Base-by-base conservation (phyloP, 331 rosid genomes). In the Malus hybrid region DNA sequence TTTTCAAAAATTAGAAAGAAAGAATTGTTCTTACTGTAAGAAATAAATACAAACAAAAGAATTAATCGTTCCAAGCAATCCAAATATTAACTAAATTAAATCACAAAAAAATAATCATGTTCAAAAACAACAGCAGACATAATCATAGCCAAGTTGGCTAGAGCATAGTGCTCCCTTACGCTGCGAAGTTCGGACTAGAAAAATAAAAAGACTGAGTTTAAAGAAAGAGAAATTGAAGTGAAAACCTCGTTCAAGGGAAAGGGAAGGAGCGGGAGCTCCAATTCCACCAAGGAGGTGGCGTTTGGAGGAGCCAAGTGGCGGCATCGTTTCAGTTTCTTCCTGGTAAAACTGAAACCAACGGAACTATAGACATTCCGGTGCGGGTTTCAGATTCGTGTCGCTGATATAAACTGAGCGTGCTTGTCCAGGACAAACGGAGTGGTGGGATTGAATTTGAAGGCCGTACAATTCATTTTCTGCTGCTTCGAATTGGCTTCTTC, bases 261-360 rank as follows among this genome's bases (percentile, higher is more conserved):
- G 61, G 86, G 86, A 60, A 79, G 86, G 66, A 82, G 86, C 9
- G 83, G 81, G 42, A 63, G 42, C 44, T 63, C 68, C 53, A 82
- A 82, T 71, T 82, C 78, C 46, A 79, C 78, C 56, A 79, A 34
- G 55, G 80, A 65, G 30, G 68, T n/a, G 20, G 83, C 83, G 12
- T 34, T 46, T 14, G 64, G 68, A 22, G 39, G 72, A 22, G 52
- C 42, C 50, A 78, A 36, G 72, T 68, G 78, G 56, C 75, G 75
- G 63, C 83, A 29, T 65, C 78, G 80, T 58, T 66, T 75, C 8
- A 2, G 36, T 5, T 0, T 39, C 42, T 70, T 64, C 34, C 6
- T 39, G 28, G 53, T 32, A 24, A 46, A 50, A 5, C 30, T 15
- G 7, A 29, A 24, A 39, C 3, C 55, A 28, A 18, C 5, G 39